Evolutionary conservation across 805 yeast species (phyloP).

Genomic region (Nematodospora valgi): DNA sequence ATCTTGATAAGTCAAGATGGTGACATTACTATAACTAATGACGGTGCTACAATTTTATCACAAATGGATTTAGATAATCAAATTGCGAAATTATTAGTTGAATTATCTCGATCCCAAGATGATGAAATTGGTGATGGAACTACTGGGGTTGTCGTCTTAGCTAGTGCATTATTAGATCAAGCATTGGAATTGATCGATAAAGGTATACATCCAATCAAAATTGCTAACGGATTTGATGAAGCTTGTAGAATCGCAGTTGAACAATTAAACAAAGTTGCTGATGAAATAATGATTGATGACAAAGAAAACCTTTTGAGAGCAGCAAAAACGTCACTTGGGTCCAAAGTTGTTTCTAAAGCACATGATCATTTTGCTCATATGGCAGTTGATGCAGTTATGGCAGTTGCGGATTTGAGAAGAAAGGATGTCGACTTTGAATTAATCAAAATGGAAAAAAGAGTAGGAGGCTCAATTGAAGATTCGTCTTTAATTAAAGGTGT

Average conservation of each 20-base stretch:
- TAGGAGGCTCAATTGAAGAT: constrained; percentile 90
- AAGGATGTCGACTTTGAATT: constrained; percentile 96
- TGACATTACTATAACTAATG: constrained; percentile 96
- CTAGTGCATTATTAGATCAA: constrained; percentile 91
- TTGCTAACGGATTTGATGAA: constrained; percentile 96
- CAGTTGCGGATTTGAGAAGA: constrained; percentile 88
- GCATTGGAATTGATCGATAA: constrained; percentile 91
- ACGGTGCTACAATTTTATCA: constrained; percentile 94
- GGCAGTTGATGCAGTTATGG: constrained; percentile 94
- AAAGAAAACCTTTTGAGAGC: constrained; percentile 72
- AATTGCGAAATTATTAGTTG: constrained; percentile 92
- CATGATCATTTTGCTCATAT: constrained; percentile 93
- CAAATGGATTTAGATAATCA: constrained; percentile 96
- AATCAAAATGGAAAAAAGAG: constrained; percentile 91
- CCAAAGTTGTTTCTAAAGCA: constrained; percentile 90
- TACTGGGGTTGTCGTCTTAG: constrained; percentile 96
- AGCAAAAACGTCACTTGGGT: constrained; percentile 91
- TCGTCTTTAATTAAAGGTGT: constrained; percentile 87
- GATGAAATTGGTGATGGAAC: constrained; percentile 99
- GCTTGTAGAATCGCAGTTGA: constrained; percentile 89
- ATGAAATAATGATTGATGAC: constrained; percentile 54
- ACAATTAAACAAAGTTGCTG: constrained; percentile 73
- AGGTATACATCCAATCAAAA: constrained; percentile 95
- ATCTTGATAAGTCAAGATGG: constrained; percentile 95
- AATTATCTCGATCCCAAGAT: constrained; percentile 91